Conservation (phyloP, 1,139 yeast genomes). For the Nakaseomyces bracarensis region DNA sequence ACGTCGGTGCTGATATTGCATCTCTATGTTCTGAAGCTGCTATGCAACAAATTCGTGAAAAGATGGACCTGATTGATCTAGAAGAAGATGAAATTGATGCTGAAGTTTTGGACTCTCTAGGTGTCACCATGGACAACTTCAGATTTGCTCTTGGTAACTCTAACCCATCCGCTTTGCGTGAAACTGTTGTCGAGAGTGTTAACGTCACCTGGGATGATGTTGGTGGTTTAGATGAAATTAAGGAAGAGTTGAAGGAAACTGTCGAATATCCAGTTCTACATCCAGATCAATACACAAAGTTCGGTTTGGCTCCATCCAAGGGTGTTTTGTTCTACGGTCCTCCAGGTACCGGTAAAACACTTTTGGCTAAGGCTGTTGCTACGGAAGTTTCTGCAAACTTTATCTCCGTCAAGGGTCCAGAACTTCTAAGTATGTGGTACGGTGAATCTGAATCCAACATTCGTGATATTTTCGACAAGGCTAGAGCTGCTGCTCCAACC, state of each 20-base stretch:
- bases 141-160: constrained; percentile 96
- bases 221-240: constrained; percentile 93
- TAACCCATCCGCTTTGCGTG: constrained; percentile 98
- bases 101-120: constrained; percentile 89
- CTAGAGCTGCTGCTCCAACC: constrained; percentile 98
- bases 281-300: constrained; percentile 97
- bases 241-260: constrained; percentile 94
- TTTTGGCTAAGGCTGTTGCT: constrained; percentile 96
- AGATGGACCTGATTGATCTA: constrained; percentile 95
- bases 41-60: constrained; percentile 96
- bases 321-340: constrained; percentile 95
- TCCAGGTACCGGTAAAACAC: constrained; percentile 99
- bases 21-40: constrained; percentile 99
- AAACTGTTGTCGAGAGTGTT: constrained; percentile 96
- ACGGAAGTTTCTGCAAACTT: constrained; percentile 96
- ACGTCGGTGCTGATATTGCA: constrained; percentile 92
- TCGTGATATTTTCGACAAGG: constrained; percentile 95
- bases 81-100: constrained; percentile 97
- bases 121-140: constrained; percentile 98
- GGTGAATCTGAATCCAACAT: constrained; percentile 98
- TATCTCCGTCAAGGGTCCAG: constrained; percentile 79
- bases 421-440: constrained; percentile 65
- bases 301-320: constrained; percentile 94
- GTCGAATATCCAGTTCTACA: constrained; percentile 98
- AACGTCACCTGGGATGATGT: constrained; percentile 82